Percentiles rank a stretch among this genome's conserved stretches.
phyloP scores from a whole-genome alignment of 2,329 filamentous ascomycete species.

The Knoxdaviesia proteae region DNA sequence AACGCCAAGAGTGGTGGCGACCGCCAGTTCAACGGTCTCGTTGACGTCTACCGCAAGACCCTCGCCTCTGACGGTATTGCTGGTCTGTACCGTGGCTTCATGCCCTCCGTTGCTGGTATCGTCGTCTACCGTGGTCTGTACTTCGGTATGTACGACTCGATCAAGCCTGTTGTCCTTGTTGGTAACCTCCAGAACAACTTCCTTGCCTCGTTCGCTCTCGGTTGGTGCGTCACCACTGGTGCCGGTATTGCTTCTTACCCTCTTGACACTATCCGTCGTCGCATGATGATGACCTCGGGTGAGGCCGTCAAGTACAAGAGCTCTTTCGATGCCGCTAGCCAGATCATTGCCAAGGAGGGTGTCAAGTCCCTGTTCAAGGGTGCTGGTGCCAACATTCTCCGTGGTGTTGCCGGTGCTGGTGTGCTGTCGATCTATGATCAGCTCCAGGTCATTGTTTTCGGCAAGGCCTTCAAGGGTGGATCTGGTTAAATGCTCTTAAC shows the following conservation, averaged over 20 bases:
- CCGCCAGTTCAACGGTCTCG: slow-evolving; percentile 98
- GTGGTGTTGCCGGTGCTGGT: slow-evolving; percentile 99
- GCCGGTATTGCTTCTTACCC: slow-evolving; percentile 99
- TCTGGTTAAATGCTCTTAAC: slow-evolving; percentile 13
- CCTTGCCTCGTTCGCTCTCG: slow-evolving; percentile 96
- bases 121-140: slow-evolving; percentile 99
- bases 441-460: slow-evolving; percentile 97
- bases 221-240: slow-evolving; percentile 98
- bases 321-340: slow-evolving; percentile 81
- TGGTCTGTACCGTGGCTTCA: slow-evolving; percentile 99
- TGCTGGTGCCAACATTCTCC: slow-evolving; percentile 99
- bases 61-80: slow-evolving; percentile 94
- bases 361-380: slow-evolving; percentile 99
- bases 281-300: slow-evolving; percentile 99
- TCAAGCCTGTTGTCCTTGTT: slow-evolving; percentile 95
- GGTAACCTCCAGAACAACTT: slow-evolving; percentile 93
- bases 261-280: slow-evolving; percentile 99
- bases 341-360: slow-evolving; percentile 97
- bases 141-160: slow-evolving; percentile 99
- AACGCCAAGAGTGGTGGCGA: slow-evolving; percentile 90
- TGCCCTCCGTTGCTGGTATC: slow-evolving; percentile 97
- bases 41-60: slow-evolving; percentile 99
- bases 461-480: slow-evolving; percentile 86
- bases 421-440: slow-evolving; percentile 99
- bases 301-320: slow-evolving; percentile 99